phyloP scores from a whole-genome alignment of 768 basidiomycete genomes.

The Cyclocybe cylindracea region DNA sequence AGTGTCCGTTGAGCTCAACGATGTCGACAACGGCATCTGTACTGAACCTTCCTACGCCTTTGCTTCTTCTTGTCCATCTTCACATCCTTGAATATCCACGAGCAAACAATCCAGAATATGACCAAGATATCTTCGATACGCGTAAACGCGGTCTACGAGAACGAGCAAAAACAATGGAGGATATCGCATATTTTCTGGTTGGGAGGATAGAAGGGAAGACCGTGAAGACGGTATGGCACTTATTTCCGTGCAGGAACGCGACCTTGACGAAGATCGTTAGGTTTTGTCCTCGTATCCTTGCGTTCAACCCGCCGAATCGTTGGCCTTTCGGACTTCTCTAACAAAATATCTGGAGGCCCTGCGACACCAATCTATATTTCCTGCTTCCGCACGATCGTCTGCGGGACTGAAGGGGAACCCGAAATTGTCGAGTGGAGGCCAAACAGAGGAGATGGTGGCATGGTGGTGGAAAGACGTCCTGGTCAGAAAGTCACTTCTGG shows the following conservation, averaged over 20 bases:
- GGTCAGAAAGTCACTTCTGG: slow-evolving; percentile 54
- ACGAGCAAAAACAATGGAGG: slow-evolving; percentile 52
- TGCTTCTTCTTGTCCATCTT: slow-evolving; percentile 53
- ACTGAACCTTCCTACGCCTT: slow-evolving; percentile 34
- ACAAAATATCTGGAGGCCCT: slow-evolving; percentile 51
- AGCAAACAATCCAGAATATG: slow-evolving; percentile 49
- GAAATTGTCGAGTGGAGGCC: neutral
- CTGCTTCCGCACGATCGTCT: slow-evolving; percentile 16
- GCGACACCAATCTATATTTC: slow-evolving; percentile 39
- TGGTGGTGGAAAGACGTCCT: slow-evolving; percentile 64
- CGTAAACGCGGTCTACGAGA: slow-evolving; percentile 48
- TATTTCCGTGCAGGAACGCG: too few species aligned
- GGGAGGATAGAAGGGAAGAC: slow-evolving; percentile 41
- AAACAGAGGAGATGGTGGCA: slow-evolving; percentile 11
- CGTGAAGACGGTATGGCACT: slow-evolving; percentile 23
- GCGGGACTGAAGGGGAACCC: slow-evolving; percentile 15
- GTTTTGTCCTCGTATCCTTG: slow-evolving; percentile 54
- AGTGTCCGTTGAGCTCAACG: too few species aligned
- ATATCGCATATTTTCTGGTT: slow-evolving; percentile 51
- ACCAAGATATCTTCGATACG: slow-evolving; percentile 48
- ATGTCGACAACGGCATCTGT: too few species aligned
- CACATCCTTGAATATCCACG: slow-evolving; percentile 53
- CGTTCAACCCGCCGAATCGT: slow-evolving; percentile 48
- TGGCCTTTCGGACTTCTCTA: slow-evolving; percentile 51
- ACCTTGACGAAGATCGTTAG: slow-evolving; percentile 20